phyloP scores from a whole-genome alignment of 2,329 filamentous ascomycete species.

The Elsinoe necatrix region DNA sequence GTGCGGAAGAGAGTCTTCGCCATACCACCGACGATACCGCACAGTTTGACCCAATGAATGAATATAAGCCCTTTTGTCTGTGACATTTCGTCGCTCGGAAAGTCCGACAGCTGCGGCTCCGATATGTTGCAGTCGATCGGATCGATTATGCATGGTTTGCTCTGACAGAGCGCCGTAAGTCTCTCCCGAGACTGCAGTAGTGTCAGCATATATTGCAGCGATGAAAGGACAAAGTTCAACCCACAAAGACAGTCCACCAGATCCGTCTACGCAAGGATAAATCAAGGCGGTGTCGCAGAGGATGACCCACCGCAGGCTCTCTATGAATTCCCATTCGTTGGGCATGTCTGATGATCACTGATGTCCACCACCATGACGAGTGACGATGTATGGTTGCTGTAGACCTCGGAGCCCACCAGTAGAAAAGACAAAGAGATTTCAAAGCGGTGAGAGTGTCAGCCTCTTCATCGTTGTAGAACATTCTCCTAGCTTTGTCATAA shows the following conservation, averaged over 20 bases:
- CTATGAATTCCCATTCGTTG: background rate
- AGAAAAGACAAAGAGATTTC: background rate
- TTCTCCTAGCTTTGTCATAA: background rate
- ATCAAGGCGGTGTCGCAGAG: background rate
- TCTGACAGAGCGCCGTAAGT: background rate
- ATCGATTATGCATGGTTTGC: conserved; percentile 5
- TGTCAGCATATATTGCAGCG: too few relatives aligned
- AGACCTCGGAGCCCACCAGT: conserved; percentile 6
- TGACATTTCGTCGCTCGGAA: background rate
- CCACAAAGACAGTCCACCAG: conserved; percentile 7
- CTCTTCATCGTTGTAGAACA: conserved; percentile 5
- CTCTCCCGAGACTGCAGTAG: background rate
- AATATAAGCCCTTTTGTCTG: background rate
- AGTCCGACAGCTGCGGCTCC: background rate
- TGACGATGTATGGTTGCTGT: background rate
- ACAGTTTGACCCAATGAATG: background rate
- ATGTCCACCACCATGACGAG: conserved; percentile 11
- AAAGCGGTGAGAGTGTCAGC: background rate
- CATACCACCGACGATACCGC: background rate
- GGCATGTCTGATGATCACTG: background rate
- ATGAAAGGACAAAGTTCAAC: too few relatives aligned
- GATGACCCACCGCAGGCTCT: background rate
- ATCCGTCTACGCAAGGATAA: background rate
- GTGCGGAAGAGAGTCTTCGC: background rate
- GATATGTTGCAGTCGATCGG: background rate